phyloP scores from a whole-genome alignment of 2,329 filamentous ascomycete genomes.

The Nemania diffusa region DNA sequence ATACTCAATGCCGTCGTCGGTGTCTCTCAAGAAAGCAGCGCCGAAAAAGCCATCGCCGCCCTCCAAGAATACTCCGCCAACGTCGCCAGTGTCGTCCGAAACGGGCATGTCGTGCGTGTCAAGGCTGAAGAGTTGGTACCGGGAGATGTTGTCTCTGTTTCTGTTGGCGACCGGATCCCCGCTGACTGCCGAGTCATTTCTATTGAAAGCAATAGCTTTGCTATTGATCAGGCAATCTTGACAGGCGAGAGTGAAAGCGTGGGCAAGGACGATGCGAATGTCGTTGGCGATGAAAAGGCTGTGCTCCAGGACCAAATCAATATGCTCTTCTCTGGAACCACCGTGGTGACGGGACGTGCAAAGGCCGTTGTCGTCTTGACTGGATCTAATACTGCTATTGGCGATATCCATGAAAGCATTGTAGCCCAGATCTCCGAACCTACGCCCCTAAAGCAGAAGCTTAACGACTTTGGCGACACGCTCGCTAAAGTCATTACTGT shows the following conservation, averaged over 20 bases:
- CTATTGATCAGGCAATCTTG: conserved; percentile 94
- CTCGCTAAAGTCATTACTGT: conserved; percentile 98
- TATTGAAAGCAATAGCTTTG: conserved; percentile 97
- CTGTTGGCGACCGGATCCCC: conserved; percentile 92
- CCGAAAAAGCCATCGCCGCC: conserved; percentile 97
- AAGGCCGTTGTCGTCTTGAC: conserved; percentile 91
- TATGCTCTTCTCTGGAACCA: conserved; percentile 98
- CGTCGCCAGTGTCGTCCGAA: conserved; percentile 91
- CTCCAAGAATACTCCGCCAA: conserved; percentile 99
- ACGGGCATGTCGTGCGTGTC: conserved; percentile 81
- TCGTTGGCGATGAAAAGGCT: conserved; percentile 80
- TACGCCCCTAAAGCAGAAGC: conserved; percentile 96
- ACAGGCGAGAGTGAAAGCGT: conserved; percentile 99
- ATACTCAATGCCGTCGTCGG: conserved; percentile 97
- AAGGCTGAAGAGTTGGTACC: conserved; percentile 98
- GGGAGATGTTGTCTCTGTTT: conserved; percentile 87
- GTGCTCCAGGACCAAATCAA: conserved; percentile 98
- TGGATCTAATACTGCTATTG: conserved; percentile 90
- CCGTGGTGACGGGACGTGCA: conserved; percentile 93
- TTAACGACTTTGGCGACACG: conserved; percentile 96
- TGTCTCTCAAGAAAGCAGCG: conserved; percentile 97
- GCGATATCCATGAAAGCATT: conserved; percentile 99
- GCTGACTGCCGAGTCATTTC: conserved; percentile 91
- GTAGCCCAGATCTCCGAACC: conserved; percentile 97
- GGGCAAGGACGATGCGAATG: conserved; percentile 76